phyloP scores from a whole-genome alignment of 805 yeast genomes.

The Myxozyma monticola region DNA sequence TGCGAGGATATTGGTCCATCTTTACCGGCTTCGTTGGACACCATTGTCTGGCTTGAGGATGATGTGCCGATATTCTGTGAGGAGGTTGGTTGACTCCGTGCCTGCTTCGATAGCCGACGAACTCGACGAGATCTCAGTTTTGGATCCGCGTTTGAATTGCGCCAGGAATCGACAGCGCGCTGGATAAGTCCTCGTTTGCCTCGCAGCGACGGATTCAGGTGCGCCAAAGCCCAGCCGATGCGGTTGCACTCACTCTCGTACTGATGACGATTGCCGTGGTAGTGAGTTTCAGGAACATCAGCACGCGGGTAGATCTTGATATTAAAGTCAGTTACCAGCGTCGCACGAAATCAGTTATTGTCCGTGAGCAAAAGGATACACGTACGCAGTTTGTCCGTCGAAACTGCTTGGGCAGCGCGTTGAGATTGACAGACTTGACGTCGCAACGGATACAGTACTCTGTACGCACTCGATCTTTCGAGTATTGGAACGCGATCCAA shows the following conservation, averaged over 20 bases:
- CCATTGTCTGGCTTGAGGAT: not conserved
- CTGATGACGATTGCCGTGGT: constrained; percentile 47
- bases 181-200: constrained; percentile 50
- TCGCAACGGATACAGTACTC: constrained; percentile 41
- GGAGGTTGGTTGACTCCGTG: not conserved
- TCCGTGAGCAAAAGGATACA: too few relatives aligned
- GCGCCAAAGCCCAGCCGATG: constrained; percentile 51
- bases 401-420: constrained; percentile 39
- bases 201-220: constrained; percentile 46
- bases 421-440: constrained; percentile 35
- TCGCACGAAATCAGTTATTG: not conserved
- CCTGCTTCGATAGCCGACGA: constrained; percentile 35
- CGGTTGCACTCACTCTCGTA: constrained; percentile 52
- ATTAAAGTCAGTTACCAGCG: not conserved
- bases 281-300: constrained; percentile 44
- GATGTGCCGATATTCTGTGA: not conserved
- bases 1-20: too few relatives aligned
- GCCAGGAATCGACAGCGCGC: constrained; percentile 55
- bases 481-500: constrained; percentile 41
- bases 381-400: constrained; percentile 43
- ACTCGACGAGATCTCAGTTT: constrained; percentile 48
- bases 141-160: constrained; percentile 49
- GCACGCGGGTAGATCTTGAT: constrained; percentile 49
- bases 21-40: not conserved
- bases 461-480: constrained; percentile 36